Conservation (phyloP, 2,329 filamentous ascomycete species). For the Calonectria honghensis region DNA sequence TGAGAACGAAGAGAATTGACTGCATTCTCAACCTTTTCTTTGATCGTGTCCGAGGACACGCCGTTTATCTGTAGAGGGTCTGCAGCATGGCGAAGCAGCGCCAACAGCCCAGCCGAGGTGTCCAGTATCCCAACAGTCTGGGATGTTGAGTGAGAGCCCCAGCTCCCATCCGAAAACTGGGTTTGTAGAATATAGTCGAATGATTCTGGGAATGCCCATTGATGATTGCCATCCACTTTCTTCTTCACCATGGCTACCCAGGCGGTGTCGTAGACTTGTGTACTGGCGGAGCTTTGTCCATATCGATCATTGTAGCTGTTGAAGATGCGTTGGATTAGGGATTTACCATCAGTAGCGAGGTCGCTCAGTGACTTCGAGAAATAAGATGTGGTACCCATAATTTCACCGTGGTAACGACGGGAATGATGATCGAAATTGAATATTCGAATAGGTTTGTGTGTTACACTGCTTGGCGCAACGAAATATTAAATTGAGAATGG, state of each 20-base stretch:
- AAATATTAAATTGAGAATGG: too few relatives aligned
- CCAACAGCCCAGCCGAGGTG: neutral
- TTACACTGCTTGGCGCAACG: too few relatives aligned
- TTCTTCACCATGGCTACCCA: neutral
- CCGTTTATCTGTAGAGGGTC: neutral
- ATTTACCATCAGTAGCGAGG: neutral
- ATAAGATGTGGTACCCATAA: neutral
- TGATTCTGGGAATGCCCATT: conserved; percentile 1
- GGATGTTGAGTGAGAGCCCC: neutral
- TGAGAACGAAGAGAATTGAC: neutral
- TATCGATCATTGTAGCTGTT: neutral
- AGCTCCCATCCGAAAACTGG: neutral
- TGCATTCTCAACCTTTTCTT: neutral
- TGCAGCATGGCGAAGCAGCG: neutral
- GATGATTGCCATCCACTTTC: neutral
- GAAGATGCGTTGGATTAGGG: neutral
- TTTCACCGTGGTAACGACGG: neutral
- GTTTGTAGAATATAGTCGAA: neutral
- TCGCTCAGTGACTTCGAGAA: neutral
- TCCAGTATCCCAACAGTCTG: conserved; percentile 2
- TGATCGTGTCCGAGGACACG: neutral
- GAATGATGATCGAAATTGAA: too few relatives aligned
- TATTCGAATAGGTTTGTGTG: neutral
- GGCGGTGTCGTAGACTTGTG: neutral
- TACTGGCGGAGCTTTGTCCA: neutral